Base-by-base conservation (phyloP, 345 rosid species). In the Balakata baccata region DNA sequence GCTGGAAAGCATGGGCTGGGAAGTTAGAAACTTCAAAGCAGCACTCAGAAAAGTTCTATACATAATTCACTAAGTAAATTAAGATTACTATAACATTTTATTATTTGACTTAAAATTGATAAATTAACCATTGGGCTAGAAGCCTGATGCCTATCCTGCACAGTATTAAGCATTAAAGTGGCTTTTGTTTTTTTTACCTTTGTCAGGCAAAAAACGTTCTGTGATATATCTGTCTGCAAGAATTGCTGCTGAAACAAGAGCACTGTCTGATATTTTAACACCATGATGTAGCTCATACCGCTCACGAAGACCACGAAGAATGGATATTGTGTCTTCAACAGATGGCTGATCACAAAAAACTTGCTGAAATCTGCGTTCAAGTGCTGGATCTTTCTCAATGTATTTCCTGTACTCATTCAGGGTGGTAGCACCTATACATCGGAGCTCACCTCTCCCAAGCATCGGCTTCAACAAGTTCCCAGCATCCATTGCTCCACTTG, bases 371-470 rank as follows among this genome's bases (percentile, higher is more conserved):
- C 99, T 89, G 56, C 93, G 94, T 47, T 88, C 97, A 39, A 95
- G 87, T 53, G 96, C 99, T 63, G 98, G 86, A 77, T 95, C 98
- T 81, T 92, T 95, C 85, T 87, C 98, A 63, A 92, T 78, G 80
- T 91, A 89, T 79, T 95, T 95, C 78, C 96, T 87, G 82, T 95
- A 92, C 71, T 95, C 91, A 3, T 87, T 88, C 81, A 95, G 75
- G 18, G 99, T 91, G 46, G 97, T 95, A 67, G 99, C 98, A 74
- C 99, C 98, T 14, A 95, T 92, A 78, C 98, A 90, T 57, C 87
- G 81, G 38, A 94, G 90, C 81, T 92, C 98, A 74, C 98, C 94
- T 29, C 92, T 88, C 58, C 98, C 98, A 45, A 90, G 90, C 97
- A 94, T 90, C 57, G 98, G 96, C 77, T 94, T 92, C 83, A 94